Percentiles rank a stretch among this genome's conserved stretches.
Conservation (phyloP, 2,329 filamentous ascomycete species). For the Corynespora cassiicola region DNA sequence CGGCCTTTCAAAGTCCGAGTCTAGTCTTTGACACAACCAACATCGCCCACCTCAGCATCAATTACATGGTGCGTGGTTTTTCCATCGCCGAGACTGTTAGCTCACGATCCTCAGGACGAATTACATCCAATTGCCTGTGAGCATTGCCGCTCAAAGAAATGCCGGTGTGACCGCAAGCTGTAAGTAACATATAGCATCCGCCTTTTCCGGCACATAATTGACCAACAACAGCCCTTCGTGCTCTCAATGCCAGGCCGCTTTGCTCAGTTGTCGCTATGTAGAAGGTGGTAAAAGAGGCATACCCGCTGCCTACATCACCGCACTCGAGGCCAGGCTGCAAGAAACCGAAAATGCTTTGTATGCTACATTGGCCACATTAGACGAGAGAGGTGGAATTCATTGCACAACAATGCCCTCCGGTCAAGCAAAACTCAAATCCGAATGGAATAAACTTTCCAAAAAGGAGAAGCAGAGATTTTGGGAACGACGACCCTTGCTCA, state of each 20-base stretch:
- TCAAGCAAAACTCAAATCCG: neutral
- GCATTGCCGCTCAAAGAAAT: constrained; percentile 32
- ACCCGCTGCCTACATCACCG: constrained; percentile 30
- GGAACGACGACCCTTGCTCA: constrained; percentile 26
- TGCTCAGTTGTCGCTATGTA: constrained; percentile 25
- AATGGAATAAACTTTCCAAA: constrained; percentile 22
- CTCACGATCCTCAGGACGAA: constrained; percentile 2
- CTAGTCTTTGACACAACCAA: too few relatives aligned
- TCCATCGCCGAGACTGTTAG: neutral
- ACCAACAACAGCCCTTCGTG: constrained; percentile 25
- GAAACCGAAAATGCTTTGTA: constrained; percentile 32
- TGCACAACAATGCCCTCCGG: constrained; percentile 3
- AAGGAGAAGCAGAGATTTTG: constrained; percentile 29
- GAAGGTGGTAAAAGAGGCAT: constrained; percentile 34
- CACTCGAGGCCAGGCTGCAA: constrained; percentile 27
- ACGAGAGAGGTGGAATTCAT: constrained; percentile 6
- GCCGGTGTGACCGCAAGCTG: constrained; percentile 34
- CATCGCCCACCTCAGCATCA: too few relatives aligned
- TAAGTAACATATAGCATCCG: constrained; percentile 6
- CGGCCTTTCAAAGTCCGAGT: too few relatives aligned
- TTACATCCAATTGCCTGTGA: constrained; percentile 34
- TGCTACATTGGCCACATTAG: constrained; percentile 17
- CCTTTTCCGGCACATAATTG: neutral
- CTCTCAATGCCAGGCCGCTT: constrained; percentile 24
- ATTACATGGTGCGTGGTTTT: constrained; percentile 1